Evolutionary conservation across 2,329 filamentous ascomycete genomes (phyloP).

Genomic region (Waltergamsia citrina): DNA sequence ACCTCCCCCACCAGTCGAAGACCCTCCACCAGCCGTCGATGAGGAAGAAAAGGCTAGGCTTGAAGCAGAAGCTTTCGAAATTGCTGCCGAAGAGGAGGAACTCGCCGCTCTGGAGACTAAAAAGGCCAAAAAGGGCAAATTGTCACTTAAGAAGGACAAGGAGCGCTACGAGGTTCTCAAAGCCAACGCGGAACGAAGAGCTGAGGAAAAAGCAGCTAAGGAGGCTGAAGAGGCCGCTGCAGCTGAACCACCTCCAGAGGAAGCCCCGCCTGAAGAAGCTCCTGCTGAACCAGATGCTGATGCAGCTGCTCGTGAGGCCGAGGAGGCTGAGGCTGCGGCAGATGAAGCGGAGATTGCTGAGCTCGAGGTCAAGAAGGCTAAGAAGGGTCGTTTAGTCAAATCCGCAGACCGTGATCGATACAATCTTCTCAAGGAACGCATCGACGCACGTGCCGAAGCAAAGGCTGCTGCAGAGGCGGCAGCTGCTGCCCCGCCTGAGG

Average conservation of each 20-base stretch:
- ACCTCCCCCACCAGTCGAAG: conserved; percentile 14
- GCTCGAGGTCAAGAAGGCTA: conserved; percentile 19
- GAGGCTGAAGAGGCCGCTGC: conserved; percentile 8
- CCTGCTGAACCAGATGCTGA: conserved; percentile 9
- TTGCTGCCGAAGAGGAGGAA: conserved; percentile 12
- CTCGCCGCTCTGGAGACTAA: conserved; percentile 15
- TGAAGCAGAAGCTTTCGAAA: conserved; percentile 6
- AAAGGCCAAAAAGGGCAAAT: conserved; percentile 16
- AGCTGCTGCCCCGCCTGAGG: no score
- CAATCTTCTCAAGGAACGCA: conserved; percentile 10
- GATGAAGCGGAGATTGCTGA: conserved; percentile 5
- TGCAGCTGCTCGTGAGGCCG: conserved; percentile 4
- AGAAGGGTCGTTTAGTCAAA: conserved; percentile 12
- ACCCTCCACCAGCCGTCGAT: conserved; percentile 11
- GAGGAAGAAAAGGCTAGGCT: conserved; percentile 14
- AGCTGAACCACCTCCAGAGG: conserved; percentile 1
- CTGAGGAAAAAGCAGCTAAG: conserved; percentile 16
- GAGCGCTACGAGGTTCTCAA: conserved; percentile 14
- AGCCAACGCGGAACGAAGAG: conserved; percentile 14
- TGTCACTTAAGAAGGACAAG: conserved; percentile 7
- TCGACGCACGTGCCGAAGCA: conserved; percentile 7
- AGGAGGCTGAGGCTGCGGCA: conserved; percentile 8
- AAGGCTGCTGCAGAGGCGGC: no score
- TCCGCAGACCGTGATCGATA: conserved; percentile 17
- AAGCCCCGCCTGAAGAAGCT: conserved; percentile 14